Evolutionary conservation across 108 stramenopile species (phyloP).

Genomic region (Cyclotella atomus): DNA sequence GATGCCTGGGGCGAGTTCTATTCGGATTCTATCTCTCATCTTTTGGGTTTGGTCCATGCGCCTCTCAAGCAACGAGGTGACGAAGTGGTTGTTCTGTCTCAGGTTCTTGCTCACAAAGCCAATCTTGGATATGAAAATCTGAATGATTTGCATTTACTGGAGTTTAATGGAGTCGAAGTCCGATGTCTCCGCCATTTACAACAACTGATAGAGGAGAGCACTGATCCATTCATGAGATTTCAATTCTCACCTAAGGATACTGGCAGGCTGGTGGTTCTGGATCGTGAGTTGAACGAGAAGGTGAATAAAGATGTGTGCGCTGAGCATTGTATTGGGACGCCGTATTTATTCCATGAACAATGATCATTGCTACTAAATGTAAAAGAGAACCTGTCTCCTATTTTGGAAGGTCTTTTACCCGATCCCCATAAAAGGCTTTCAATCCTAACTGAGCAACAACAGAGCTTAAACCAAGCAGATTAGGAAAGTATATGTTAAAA

Average conservation of each 20-base stretch:
- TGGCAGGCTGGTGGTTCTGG: constrained; percentile 52
- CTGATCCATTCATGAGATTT: constrained; percentile 50
- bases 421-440: constrained; percentile 64
- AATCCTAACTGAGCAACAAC: constrained; percentile 69
- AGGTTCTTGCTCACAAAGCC: constrained; percentile 58
- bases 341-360: constrained; percentile 23
- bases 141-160: constrained; percentile 52
- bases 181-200: constrained; percentile 57
- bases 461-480: constrained; percentile 69
- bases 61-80: constrained; percentile 49
- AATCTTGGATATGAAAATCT: constrained; percentile 63
- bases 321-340: constrained; percentile 55
- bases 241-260: constrained; percentile 55
- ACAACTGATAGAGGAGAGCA: constrained; percentile 40
- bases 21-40: constrained; percentile 54
- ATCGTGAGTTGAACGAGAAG: constrained; percentile 38
- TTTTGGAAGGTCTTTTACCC: constrained; percentile 10
- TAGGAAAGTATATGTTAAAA: constrained; percentile 80
- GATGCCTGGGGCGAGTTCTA: constrained; percentile 60
- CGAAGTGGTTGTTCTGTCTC: constrained; percentile 59
- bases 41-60: constrained; percentile 40
- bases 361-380: not conserved
- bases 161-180: constrained; percentile 56
- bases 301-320: constrained; percentile 52
- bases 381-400: not conserved